Conservation (phyloP, 306 rosid genomes). For the Prunus davidiana region DNA sequence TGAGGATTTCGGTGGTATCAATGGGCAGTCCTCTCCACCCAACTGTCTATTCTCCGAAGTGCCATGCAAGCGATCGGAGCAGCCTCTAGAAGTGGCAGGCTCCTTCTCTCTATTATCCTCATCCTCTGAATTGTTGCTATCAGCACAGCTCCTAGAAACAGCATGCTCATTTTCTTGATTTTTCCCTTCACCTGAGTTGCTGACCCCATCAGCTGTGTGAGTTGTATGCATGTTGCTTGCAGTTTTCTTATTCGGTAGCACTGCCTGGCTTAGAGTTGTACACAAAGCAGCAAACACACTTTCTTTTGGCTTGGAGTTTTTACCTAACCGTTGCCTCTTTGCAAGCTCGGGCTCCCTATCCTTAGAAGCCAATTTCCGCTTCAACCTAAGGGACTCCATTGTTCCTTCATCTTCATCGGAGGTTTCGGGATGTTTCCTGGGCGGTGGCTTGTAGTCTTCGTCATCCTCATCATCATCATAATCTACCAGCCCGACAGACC, state of each 20-base stretch:
- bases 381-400: constrained; percentile 68
- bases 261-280: constrained; percentile 75
- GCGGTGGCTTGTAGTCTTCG: constrained; percentile 86
- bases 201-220: constrained; percentile 42
- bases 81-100: constrained; percentile 46
- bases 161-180: constrained; percentile 36
- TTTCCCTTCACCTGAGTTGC: constrained; percentile 39
- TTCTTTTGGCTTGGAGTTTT: constrained; percentile 61
- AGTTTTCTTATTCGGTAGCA: constrained; percentile 60
- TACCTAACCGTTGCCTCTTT: constrained; percentile 70
- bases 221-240: constrained; percentile 30
- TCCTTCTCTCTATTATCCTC: constrained; percentile 59
- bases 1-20: constrained; percentile 76
- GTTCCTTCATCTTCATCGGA: constrained; percentile 76
- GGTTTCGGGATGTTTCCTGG: constrained; percentile 62
- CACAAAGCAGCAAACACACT: constrained; percentile 69
- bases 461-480: constrained; percentile 96
- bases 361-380: constrained; percentile 58
- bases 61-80: constrained; percentile 55
- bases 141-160: constrained; percentile 36
- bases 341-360: constrained; percentile 58
- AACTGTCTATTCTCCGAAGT: constrained; percentile 54
- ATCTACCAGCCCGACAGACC: constrained; percentile 82
- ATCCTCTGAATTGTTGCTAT: constrained; percentile 37
- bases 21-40: constrained; percentile 67